Evolutionary conservation across 108 stramenopile genomes (phyloP).

Genomic region (Cyclotella choctawhatcheeana): DNA sequence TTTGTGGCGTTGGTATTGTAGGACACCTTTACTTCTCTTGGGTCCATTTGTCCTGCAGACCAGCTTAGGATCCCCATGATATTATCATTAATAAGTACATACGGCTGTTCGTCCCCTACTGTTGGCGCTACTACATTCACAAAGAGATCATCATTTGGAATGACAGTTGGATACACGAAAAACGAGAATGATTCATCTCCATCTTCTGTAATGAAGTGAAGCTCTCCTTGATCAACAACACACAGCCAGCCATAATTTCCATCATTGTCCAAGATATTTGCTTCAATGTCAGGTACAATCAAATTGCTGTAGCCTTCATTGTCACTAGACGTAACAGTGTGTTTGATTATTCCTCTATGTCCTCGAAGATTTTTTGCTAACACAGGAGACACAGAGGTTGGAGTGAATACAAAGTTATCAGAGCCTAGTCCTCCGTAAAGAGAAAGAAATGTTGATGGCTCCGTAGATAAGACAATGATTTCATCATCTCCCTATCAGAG

Average conservation of each 20-base stretch:
- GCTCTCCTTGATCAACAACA: slow-evolving; percentile 21
- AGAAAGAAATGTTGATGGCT: slow-evolving; percentile 17
- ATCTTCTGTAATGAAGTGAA: slow-evolving; percentile 46
- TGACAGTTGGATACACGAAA: slow-evolving; percentile 38
- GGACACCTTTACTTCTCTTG: slow-evolving; percentile 20
- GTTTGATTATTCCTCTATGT: slow-evolving; percentile 48
- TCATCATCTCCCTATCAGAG: slow-evolving; percentile 31
- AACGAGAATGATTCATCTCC: slow-evolving; percentile 26
- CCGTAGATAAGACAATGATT: slow-evolving; percentile 39
- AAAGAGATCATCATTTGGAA: slow-evolving; percentile 16
- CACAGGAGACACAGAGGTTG: slow-evolving; percentile 31
- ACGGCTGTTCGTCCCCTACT: slow-evolving; percentile 17
- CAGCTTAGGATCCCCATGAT: not conserved
- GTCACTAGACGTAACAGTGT: slow-evolving; percentile 22
- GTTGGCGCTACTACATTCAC: slow-evolving; percentile 32
- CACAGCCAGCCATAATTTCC: slow-evolving; percentile 32
- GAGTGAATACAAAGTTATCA: slow-evolving; percentile 33
- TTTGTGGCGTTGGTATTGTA: slow-evolving; percentile 25
- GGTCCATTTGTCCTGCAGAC: not conserved
- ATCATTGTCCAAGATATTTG: slow-evolving; percentile 46
- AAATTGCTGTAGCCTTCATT: slow-evolving; percentile 26
- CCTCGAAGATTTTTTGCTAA: slow-evolving; percentile 45
- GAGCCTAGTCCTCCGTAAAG: slow-evolving; percentile 38
- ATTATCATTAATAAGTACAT: not conserved
- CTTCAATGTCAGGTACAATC: slow-evolving; percentile 24